Conservation (phyloP, 176 grass and related monocot genomes). For the Triticum urartu region DNA sequence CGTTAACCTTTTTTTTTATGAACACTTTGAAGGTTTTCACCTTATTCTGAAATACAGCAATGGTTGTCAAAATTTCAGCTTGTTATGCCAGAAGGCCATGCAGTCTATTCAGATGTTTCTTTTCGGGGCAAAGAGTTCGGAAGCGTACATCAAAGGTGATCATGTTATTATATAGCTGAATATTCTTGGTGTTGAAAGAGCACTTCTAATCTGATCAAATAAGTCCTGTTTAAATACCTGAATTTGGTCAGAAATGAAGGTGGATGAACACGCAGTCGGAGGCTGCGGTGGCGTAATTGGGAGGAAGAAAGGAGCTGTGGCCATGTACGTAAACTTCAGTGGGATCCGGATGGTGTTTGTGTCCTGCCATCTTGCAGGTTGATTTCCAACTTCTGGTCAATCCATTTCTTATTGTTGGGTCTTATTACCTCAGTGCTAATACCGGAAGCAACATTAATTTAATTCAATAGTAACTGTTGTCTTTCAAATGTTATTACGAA, state of each 20-base stretch:
- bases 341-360: slow-evolving; percentile 64
- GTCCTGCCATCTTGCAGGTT: slow-evolving; percentile 72
- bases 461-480: not conserved
- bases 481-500: not conserved
- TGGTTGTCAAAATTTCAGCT: slow-evolving; percentile 26
- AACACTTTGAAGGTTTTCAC: not conserved
- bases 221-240: not conserved
- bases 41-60: not conserved
- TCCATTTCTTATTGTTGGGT: not conserved
- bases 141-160: slow-evolving; percentile 46
- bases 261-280: slow-evolving; percentile 47
- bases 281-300: slow-evolving; percentile 57
- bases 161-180: not conserved
- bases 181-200: not conserved
- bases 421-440: not conserved
- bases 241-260: slow-evolving; percentile 44
- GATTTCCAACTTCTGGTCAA: not conserved
- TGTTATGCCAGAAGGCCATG: slow-evolving; percentile 55
- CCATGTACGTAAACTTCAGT: slow-evolving; percentile 55
- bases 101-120: slow-evolving; percentile 67
- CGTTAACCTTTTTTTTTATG: not conserved
- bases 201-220: not conserved
- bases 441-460: not conserved
- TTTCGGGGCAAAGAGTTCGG: slow-evolving; percentile 51
- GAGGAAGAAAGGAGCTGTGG: slow-evolving; percentile 79